Conservation (phyloP, 73 alveolate species). For the Tetrahymena borealis region DNA sequence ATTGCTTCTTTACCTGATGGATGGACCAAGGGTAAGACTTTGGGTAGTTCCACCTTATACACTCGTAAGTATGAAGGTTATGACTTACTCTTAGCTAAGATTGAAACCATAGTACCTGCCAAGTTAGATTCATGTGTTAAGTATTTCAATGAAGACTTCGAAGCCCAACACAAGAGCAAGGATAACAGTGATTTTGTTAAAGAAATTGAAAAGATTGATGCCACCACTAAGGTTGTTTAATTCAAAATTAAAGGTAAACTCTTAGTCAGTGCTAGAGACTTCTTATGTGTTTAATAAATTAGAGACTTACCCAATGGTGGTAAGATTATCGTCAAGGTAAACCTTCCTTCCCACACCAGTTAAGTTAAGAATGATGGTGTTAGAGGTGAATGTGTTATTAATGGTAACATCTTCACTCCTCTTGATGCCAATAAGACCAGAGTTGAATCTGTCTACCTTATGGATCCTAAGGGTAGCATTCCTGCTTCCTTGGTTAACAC, state of each 20-base stretch:
- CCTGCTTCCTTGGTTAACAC: background rate
- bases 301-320: background rate
- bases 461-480: background rate
- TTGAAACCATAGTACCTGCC: background rate
- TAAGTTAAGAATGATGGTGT: background rate
- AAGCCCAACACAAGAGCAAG: conserved; percentile 3
- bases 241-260: background rate
- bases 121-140: background rate
- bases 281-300: background rate
- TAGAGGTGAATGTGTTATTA: background rate
- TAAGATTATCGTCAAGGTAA: background rate
- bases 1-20: background rate
- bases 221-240: background rate
- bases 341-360: background rate
- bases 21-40: background rate
- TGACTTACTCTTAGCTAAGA: background rate
- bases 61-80: background rate
- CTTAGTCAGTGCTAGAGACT: background rate
- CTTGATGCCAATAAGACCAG: background rate
- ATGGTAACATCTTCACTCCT: background rate
- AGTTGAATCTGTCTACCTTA: background rate
- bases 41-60: background rate
- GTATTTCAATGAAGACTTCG: background rate
- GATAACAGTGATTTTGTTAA: background rate
- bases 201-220: background rate